Percentiles rank a stretch among this genome's conserved stretches.
phyloP scores from a whole-genome alignment of 2,329 filamentous ascomycete species.

The Chlorencoelia australis region DNA sequence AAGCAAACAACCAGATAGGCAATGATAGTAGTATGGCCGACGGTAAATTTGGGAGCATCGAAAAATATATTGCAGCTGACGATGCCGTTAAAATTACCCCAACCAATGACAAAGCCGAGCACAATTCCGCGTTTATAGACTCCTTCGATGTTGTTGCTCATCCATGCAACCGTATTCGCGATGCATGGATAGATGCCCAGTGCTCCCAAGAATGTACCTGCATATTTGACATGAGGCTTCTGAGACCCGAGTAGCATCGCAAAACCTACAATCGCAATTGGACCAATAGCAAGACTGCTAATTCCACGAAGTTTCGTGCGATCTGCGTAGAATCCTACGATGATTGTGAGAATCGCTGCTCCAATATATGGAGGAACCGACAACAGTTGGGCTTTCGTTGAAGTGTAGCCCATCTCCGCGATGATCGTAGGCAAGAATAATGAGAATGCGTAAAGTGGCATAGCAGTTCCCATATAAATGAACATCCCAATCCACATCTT shows the following conservation, averaged over 20 bases:
- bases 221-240: conserved; percentile 62
- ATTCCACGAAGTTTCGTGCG: conserved; percentile 63
- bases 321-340: conserved; percentile 65
- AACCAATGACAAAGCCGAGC: conserved; percentile 78
- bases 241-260: conserved; percentile 60
- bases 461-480: conserved; percentile 52
- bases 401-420: conserved; percentile 43
- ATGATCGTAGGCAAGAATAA: conserved; percentile 35
- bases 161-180: conserved; percentile 78
- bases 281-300: conserved; percentile 49
- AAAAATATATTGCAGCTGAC: conserved; percentile 55
- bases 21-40: conserved; percentile 66
- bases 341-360: conserved; percentile 56
- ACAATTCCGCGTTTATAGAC: conserved; percentile 85
- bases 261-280: conserved; percentile 67
- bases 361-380: conserved; percentile 47
- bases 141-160: conserved; percentile 77
- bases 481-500: conserved; percentile 33
- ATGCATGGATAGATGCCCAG: conserved; percentile 82
- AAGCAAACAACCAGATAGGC: conserved; percentile 62
- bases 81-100: conserved; percentile 76
- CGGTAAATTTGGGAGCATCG: conserved; percentile 43
- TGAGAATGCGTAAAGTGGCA: conserved; percentile 34
- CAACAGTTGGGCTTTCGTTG: conserved; percentile 38
- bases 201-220: conserved; percentile 71